Percentiles rank a stretch among this genome's conserved stretches.
Conservation (phyloP, 306 rosid species). For the Sesbania bispinosa region DNA sequence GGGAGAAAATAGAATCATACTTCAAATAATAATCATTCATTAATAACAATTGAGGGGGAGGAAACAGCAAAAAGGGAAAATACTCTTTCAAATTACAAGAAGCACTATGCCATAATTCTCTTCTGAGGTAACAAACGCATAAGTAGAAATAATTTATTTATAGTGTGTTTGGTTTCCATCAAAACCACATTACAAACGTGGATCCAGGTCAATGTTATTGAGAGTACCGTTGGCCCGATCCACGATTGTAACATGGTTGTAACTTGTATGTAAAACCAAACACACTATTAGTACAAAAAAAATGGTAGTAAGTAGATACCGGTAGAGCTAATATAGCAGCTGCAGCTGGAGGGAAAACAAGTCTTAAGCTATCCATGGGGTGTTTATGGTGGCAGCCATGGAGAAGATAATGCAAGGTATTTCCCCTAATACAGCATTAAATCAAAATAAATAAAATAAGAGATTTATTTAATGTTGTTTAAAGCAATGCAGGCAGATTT, state of each 20-base stretch:
- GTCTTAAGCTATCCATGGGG: conserved; percentile 91
- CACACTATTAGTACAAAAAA: too few relatives aligned
- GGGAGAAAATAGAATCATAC: background rate
- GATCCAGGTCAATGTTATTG: too few relatives aligned
- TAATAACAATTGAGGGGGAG: background rate
- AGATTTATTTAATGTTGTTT: background rate
- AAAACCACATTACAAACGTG: too few relatives aligned
- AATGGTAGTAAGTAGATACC: conserved; percentile 37
- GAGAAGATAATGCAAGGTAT: conserved; percentile 82
- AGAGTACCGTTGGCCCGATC: too few relatives aligned
- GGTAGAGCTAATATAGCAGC: conserved; percentile 55
- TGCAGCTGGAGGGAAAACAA: conserved; percentile 89
- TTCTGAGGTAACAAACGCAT: background rate
- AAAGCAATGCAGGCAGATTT: background rate
- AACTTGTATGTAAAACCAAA: too few relatives aligned
- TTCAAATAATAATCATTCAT: background rate
- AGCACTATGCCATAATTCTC: background rate
- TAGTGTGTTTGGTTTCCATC: too few relatives aligned
- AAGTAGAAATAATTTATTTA: background rate
- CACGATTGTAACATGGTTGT: too few relatives aligned
- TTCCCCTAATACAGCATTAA: conserved; percentile 57
- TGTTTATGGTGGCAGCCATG: conserved; percentile 99
- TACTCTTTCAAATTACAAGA: background rate
- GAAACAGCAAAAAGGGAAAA: background rate
- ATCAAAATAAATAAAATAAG: background rate